Base-by-base conservation (phyloP, 2,329 filamentous ascomycete genomes). In the Neofusicoccum sp. region DNA sequence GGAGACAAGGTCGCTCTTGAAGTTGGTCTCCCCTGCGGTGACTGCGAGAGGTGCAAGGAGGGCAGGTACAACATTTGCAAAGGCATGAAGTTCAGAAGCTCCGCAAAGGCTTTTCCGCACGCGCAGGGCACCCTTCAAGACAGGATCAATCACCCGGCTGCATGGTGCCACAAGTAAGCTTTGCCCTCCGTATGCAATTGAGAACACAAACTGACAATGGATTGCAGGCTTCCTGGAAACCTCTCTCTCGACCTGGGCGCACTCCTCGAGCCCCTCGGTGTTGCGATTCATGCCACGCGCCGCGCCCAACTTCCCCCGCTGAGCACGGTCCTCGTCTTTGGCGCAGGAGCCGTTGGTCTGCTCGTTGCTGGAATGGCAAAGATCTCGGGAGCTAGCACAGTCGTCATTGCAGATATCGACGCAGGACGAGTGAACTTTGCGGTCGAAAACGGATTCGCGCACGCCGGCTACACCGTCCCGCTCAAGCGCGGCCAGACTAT, bases 1-100 rank as follows among this genome's bases (percentile, higher is more conserved):
- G 93, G 93, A 61, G 93, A 97, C 77, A 87, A 90, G 68, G 89
- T 97, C 20, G 92, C 93, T n/a, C 80, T 98, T 43, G 93, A 98
- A 81, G 93, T 96, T 12, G 93, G 93, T 54, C 84, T 90, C 57
- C 91, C 92, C 0, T 98, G 93, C 79, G 86, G 89, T 40, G 69
- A 73, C 41, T 87, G 85, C 68, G 72, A 78, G 24, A 74, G 82
- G 56, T 87, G 85, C 69, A 73, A 76, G 44, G 77, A 80, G 60
- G 83, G 82, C 56, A 74, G 84, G 54, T 87, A 87, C 70, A 87
- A 87, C 66, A 84, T 87, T 64, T 87, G 85, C 75, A 80, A 80
- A 26, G 75, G 75, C 7, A 80, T 87, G 77, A 77, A 76, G 41
- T 87, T 87, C 68, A 71, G 84, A 62, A 84, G 80, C 66, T 84